Percentiles rank a stretch among this genome's conserved stretches.
phyloP scores from a whole-genome alignment of 1,139 yeast species.

The Geotrichum reessii region DNA sequence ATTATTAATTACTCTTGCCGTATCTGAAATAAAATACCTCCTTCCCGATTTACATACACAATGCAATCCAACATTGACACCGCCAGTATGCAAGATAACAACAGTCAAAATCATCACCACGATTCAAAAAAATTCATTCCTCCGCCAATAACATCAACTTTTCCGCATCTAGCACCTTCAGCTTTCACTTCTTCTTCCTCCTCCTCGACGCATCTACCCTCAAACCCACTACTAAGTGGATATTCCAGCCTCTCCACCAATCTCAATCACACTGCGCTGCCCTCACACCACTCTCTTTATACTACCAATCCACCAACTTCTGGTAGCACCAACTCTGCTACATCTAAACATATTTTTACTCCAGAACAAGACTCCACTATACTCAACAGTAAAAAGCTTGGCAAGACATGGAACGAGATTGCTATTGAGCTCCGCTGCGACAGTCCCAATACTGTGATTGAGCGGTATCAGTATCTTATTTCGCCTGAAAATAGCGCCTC shows the following conservation, averaged over 20 bases:
- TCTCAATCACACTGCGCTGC: neutral
- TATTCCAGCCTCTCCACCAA: neutral
- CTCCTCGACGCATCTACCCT: neutral
- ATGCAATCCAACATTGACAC: neutral
- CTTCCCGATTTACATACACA: neutral
- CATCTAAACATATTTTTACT: slow-evolving; percentile 8
- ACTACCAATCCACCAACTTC: neutral
- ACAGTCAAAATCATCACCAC: neutral
- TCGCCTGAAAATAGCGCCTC: neutral
- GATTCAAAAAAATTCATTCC: neutral
- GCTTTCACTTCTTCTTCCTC: neutral
- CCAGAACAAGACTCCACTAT: slow-evolving; percentile 11
- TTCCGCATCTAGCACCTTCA: neutral
- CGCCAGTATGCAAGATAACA: neutral
- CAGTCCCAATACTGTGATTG: slow-evolving; percentile 6
- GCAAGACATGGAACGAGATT: slow-evolving; percentile 14
- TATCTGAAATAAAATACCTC: neutral
- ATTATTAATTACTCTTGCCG: too few relatives aligned
- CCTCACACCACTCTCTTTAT: neutral
- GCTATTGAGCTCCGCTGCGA: slow-evolving; percentile 9
- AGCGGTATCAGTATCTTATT: slow-evolving; percentile 10
- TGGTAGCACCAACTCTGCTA: neutral
- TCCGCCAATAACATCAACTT: neutral
- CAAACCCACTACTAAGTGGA: neutral
- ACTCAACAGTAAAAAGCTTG: slow-evolving; percentile 10